These are phyloP conservation scores for Rhodotorula glutinis DNA, from an alignment of 1,284 basidiomycete genomes.

Conservation along the genomic window DNA sequence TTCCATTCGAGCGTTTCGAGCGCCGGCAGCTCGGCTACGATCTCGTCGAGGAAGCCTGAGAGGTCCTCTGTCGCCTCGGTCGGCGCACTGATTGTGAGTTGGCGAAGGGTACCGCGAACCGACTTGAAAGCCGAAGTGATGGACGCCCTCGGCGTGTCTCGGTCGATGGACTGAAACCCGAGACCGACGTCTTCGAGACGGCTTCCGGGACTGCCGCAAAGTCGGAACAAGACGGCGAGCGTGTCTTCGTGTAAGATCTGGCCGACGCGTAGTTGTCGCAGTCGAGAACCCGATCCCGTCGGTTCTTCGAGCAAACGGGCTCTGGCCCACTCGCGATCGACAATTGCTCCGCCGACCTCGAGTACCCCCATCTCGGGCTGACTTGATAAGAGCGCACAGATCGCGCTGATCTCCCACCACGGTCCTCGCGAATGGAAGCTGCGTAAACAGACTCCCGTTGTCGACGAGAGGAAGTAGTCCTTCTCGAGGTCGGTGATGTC, in stretches of 20 bases:
- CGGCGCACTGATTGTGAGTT: conserved; percentile 18
- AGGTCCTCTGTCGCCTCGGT: conserved; percentile 13
- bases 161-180: conserved; percentile 21
- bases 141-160: conserved; percentile 26
- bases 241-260: conserved; percentile 36
- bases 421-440: conserved; percentile 2
- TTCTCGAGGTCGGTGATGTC: conserved; percentile 7
- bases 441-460: not conserved
- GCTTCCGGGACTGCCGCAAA: not conserved
- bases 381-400: conserved; percentile 2
- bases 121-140: conserved; percentile 14
- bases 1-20: conserved; percentile 21
- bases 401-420: conserved; percentile 30
- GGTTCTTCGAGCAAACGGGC: not conserved
- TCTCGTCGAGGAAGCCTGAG: conserved; percentile 13
- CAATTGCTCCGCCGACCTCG: conserved; percentile 19
- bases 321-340: conserved; percentile 34
- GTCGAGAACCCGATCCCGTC: not conserved
- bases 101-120: conserved; percentile 5
- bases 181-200: not conserved
- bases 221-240: conserved; percentile 19
- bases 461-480: conserved; percentile 13
- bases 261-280: conserved; percentile 9
- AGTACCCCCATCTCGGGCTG: conserved; percentile 5
- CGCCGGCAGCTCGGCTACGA: conserved; percentile 9